Percentiles rank a stretch among this genome's conserved stretches.
phyloP scores from a whole-genome alignment of 768 basidiomycete species.

The Russula compacta region DNA sequence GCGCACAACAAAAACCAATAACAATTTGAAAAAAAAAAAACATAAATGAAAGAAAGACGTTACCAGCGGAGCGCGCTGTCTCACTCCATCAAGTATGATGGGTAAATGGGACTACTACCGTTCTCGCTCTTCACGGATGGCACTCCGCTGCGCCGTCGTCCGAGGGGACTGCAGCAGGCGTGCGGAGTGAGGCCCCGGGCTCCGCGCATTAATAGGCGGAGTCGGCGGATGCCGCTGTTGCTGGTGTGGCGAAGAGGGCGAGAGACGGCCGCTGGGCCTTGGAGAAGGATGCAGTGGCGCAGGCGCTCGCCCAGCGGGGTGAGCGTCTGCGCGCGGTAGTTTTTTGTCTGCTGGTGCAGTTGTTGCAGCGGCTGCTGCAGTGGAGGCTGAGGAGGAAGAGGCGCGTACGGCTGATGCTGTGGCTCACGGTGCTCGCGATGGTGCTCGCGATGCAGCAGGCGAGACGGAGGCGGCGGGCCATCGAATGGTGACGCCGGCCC shows the following conservation, averaged over 20 bases:
- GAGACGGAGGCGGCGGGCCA: slow-evolving; percentile 7
- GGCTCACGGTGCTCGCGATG: slow-evolving; percentile 2
- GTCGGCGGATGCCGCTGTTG: slow-evolving; percentile 3
- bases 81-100: neutral
- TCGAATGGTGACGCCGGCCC: neutral
- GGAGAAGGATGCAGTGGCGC: slow-evolving; percentile 15
- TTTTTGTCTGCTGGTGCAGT: slow-evolving; percentile 18
- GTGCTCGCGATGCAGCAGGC: slow-evolving; percentile 2
- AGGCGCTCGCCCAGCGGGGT: slow-evolving; percentile 23
- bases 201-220: slow-evolving; percentile 11
- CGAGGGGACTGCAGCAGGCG: slow-evolving; percentile 2
- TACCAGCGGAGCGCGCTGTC: neutral
- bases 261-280: slow-evolving; percentile 21
- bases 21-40: neutral
- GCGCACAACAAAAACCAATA: neutral
- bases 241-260: slow-evolving; percentile 7
- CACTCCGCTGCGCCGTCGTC: neutral
- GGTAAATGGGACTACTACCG: neutral
- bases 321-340: slow-evolving; percentile 22
- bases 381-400: slow-evolving; percentile 14
- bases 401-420: slow-evolving; percentile 15
- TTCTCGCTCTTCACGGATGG: slow-evolving; percentile 11
- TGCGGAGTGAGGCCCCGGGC: neutral
- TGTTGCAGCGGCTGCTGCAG: slow-evolving; percentile 14
- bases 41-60: neutral